Base-by-base conservation (phyloP, 257 asterid genomes). In the Gardenia jasminoides region DNA sequence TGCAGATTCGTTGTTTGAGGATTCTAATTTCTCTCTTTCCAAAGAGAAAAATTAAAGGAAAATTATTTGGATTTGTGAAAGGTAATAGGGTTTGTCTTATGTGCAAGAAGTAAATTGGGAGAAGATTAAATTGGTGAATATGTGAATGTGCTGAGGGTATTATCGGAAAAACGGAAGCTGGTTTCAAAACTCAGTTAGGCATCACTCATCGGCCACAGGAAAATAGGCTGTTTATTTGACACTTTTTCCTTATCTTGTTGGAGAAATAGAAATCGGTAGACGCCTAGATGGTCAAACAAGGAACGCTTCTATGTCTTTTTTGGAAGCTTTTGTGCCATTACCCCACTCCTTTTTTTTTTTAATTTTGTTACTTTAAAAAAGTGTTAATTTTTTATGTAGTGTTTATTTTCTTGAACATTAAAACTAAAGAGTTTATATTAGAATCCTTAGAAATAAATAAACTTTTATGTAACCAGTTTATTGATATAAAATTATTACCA, bases 51-150 rank as follows among this genome's bases (percentile, higher is more conserved):
- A 1, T n/a, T n/a, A 22, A 26, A n/a, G 3, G 11, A n/a, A 39
- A 71, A 48, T 5, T 24, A 33, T 80, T 22, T 70, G 59, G 62
- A 39, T n/a, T 80, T 56, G 30, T 74, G 56, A 66, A 22, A 76
- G 72, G 54, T 39, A 39, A 33, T 80, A 80, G 84, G 84, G 86
- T 39, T 77, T 77, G 84, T 75, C 26, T 80, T 47, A 72, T 64
- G 70, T 46, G 54, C 36, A 79, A 79, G 62, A 41, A 67, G 26
- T 39, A 76, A 66, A 31, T 76, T 4, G 77, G 75, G 70, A 36
- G 46, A 22, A 50, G n/a, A 15, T 13, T 72, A 72, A 76, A 48
- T 64, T 65, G 52, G 69, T 46, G 77, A 76, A 70, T 70, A 79
- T 71, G 62, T 44, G 74, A 58, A 75, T 58, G 58, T 69, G 36